Percentiles rank a stretch among this genome's conserved stretches.
Conservation (phyloP, 1,284 basidiomycete species). For the Ganoderma lucidum region DNA sequence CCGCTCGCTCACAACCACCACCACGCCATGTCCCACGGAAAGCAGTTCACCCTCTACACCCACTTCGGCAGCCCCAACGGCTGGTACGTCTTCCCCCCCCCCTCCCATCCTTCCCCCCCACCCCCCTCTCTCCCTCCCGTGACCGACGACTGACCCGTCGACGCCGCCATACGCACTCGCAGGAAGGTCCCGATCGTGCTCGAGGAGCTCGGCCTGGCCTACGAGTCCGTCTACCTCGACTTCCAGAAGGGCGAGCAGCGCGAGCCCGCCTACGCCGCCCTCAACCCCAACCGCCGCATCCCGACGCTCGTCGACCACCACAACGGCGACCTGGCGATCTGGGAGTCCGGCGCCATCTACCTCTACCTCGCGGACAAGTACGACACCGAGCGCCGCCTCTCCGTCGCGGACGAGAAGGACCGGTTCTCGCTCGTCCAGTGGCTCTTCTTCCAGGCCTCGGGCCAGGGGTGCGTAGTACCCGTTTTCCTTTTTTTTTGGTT, state of each 20-base stretch:
- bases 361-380: conserved; percentile 39
- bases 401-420: conserved; percentile 32
- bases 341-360: conserved; percentile 49
- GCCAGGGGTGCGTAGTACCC: conserved; percentile 34
- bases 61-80: conserved; percentile 14
- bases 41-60: conserved; percentile 19
- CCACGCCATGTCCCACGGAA: conserved; percentile 16
- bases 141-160: too few species aligned
- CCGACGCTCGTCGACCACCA: conserved; percentile 52
- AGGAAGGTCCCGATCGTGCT: conserved; percentile 42
- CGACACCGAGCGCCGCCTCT: conserved; percentile 30
- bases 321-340: conserved; percentile 53
- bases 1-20: not conserved
- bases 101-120: not conserved
- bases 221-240: conserved; percentile 44
- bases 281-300: conserved; percentile 67
- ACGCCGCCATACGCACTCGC: too few species aligned
- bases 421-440: conserved; percentile 34
- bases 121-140: not conserved
- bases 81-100: conserved; percentile 4
- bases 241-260: conserved; percentile 53
- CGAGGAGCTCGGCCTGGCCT: conserved; percentile 35
- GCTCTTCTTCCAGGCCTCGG: conserved; percentile 40
- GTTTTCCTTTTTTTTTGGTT: too few species aligned
- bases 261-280: conserved; percentile 54